phyloP scores from a whole-genome alignment of 2,329 filamentous ascomycete species.

The Chaetomiaceae sp. region DNA sequence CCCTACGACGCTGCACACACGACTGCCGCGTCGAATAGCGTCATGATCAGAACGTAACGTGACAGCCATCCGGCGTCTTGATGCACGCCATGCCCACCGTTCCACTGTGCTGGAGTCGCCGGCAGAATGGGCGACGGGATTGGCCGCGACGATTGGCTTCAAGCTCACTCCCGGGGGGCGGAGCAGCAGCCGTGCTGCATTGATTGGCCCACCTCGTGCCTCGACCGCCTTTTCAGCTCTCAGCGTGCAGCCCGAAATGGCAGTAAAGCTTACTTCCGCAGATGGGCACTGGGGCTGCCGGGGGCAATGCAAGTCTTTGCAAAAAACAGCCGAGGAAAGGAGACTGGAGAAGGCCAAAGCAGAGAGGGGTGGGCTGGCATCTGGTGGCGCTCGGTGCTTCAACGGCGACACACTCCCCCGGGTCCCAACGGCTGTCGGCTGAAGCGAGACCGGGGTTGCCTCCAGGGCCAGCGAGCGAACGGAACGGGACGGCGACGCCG shows the following conservation, averaged over 20 bases:
- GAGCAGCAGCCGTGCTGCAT: not conserved
- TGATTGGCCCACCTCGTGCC: constrained; percentile 12
- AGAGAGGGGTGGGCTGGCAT: not conserved
- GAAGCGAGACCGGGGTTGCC: not conserved
- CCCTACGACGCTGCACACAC: constrained; percentile 15
- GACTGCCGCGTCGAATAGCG: not conserved
- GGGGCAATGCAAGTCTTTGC: not conserved
- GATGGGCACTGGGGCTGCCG: constrained; percentile 5
- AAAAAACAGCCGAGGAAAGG: constrained; percentile 2
- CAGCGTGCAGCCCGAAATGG: constrained; percentile 12
- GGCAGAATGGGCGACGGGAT: not conserved
- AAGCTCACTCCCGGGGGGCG: constrained; percentile 10
- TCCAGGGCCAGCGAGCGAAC: too few relatives aligned
- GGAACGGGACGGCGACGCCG: constrained; percentile 16
- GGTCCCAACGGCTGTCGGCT: not conserved
- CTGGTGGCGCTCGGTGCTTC: constrained; percentile 2
- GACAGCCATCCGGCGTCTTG: constrained; percentile 1
- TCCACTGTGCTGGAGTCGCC: constrained; percentile 11
- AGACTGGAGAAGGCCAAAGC: not conserved
- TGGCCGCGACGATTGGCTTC: constrained; percentile 11
- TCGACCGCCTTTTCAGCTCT: constrained; percentile 20
- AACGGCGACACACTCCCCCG: constrained; percentile 3
- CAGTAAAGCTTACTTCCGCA: constrained; percentile 12
- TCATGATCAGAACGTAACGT: constrained; percentile 18
- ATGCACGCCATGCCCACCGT: constrained; percentile 5